These are phyloP conservation scores for Neoarthrinium moseri DNA, from an alignment of 2,329 filamentous ascomycete genomes.

Conservation along the genomic window DNA sequence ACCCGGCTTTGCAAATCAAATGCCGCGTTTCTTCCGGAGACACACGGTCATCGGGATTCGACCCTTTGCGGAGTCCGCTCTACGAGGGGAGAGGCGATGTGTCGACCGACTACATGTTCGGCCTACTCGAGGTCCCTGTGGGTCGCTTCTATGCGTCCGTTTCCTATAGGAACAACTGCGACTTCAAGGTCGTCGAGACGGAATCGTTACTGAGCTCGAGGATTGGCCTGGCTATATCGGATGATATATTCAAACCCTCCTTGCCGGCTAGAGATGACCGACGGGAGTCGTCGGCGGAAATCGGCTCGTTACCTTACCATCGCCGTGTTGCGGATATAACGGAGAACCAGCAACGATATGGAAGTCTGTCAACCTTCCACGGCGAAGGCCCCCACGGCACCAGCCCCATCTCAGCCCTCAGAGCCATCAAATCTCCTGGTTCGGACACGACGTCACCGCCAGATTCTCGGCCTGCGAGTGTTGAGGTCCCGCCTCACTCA, in stretches of 20 bases:
- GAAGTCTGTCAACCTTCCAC: slow-evolving; percentile 86
- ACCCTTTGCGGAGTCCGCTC: slow-evolving; percentile 70
- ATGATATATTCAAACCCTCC: slow-evolving; percentile 82
- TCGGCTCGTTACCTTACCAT: slow-evolving; percentile 74
- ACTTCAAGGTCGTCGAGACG: slow-evolving; percentile 87
- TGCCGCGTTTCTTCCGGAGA: slow-evolving; percentile 75
- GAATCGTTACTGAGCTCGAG: slow-evolving; percentile 88
- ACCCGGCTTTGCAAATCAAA: slow-evolving; percentile 67
- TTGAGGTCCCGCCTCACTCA: slow-evolving; percentile 48
- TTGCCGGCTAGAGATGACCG: slow-evolving; percentile 55
- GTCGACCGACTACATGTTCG: slow-evolving; percentile 76
- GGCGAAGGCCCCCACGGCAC: slow-evolving; percentile 75
- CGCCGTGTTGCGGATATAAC: slow-evolving; percentile 43
- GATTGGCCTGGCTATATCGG: slow-evolving; percentile 82
- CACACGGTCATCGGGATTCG: slow-evolving; percentile 52
- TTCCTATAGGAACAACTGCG: slow-evolving; percentile 83
- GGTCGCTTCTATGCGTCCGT: slow-evolving; percentile 81
- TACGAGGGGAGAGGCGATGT: slow-evolving; percentile 62
- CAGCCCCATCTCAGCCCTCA: slow-evolving; percentile 81
- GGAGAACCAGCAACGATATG: slow-evolving; percentile 78
- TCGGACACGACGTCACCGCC: slow-evolving; percentile 62
- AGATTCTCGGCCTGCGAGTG: slow-evolving; percentile 46
- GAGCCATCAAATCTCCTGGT: slow-evolving; percentile 62
- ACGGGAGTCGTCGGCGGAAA: slow-evolving; percentile 44
- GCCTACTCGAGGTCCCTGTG: slow-evolving; percentile 80